Evolutionary conservation across 345 rosid species (phyloP), one percentile per base, ranked within the genome.

Genomic region (Eucalyptus pauciflora): DNA sequence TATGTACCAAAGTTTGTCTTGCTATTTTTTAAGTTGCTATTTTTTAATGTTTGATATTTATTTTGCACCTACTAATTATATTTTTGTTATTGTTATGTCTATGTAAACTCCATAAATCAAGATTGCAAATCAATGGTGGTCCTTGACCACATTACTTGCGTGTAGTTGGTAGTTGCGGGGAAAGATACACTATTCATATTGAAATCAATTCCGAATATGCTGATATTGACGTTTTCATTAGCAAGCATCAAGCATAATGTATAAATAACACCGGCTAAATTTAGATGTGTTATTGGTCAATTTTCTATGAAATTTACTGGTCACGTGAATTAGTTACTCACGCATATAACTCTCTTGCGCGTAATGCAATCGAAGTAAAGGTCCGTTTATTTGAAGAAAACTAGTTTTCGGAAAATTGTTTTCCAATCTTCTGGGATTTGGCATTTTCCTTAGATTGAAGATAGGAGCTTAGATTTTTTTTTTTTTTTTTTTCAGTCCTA

Each of bases 391-490:
- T 64, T 64, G 17, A 64, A n/a, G 37, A n/a, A 64, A 64, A 64
- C 4, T 7, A 2, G 5, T n/a, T n/a, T 64, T 29, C 0, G 2
- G 18, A 29, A 64, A 62, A 64, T 13, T 29, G 10, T 1, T 64
- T 64, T 64, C 37, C 37, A 15, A 64, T 14, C 31, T n/a, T 64
- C 7, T 13, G 71, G 18, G 14, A n/a, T n/a, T 29, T 13, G 20
- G 2, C 31, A 52, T 52, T 52, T 52, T 9, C 27, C 62, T 9
- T 56, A 56, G 27, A 8, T 22, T 56, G 29, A n/a, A 64, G 31
- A 10, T 12, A 14, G 71, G 16, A n/a, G 37, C 18, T 1, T 64
- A 1, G 71, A 33, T 33, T 33, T 33, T 33, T 33, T 33, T 2
- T 33, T 33, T 33, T 33, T 2, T 33, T 33, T 33, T 33, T 33